A percentile compares a stretch with the other conserved stretches of the same genome.
These are phyloP conservation scores for Helotiales sp. DNA, from an alignment of 2,329 filamentous ascomycete genomes.

Conservation along the genomic window DNA sequence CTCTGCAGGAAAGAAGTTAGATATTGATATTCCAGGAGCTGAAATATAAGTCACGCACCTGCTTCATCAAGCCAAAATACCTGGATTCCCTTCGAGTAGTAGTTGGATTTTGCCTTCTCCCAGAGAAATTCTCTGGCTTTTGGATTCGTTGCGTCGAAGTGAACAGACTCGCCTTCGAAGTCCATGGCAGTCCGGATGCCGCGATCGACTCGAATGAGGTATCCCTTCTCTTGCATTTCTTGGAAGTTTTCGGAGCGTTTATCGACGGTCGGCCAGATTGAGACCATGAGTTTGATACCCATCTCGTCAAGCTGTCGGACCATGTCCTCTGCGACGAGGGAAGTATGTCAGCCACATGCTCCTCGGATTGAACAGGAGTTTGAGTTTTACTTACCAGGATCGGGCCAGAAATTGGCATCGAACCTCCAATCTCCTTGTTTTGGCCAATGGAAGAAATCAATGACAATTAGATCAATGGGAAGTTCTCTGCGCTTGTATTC, in stretches of 20 bases:
- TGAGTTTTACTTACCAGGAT: slow-evolving; percentile 50
- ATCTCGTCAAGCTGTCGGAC: slow-evolving; percentile 62
- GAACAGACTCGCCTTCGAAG: slow-evolving; percentile 61
- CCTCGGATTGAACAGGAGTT: not conserved
- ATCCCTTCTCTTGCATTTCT: slow-evolving; percentile 65
- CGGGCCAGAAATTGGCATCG: slow-evolving; percentile 67
- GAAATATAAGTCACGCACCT: not conserved
- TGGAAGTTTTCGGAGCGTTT: slow-evolving; percentile 61
- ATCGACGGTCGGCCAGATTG: slow-evolving; percentile 72
- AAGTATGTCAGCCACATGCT: not conserved
- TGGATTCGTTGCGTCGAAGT: slow-evolving; percentile 69
- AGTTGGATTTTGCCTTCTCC: slow-evolving; percentile 62
- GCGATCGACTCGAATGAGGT: slow-evolving; percentile 64
- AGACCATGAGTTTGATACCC: slow-evolving; percentile 69
- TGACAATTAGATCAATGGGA: slow-evolving; percentile 67
- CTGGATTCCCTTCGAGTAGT: slow-evolving; percentile 65
- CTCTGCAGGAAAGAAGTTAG: slow-evolving; percentile 46
- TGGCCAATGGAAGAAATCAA: slow-evolving; percentile 72
- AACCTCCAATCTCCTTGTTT: slow-evolving; percentile 72
- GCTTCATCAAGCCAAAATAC: slow-evolving; percentile 74
- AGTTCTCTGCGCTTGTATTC: slow-evolving; percentile 61
- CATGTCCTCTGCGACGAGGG: slow-evolving; percentile 61
- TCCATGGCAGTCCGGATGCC: slow-evolving; percentile 64
- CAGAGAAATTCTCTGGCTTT: slow-evolving; percentile 63
- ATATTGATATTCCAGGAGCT: too few relatives aligned